Conservation (phyloP, 73 alveolate genomes). For the Blepharisma japonicum region DNA sequence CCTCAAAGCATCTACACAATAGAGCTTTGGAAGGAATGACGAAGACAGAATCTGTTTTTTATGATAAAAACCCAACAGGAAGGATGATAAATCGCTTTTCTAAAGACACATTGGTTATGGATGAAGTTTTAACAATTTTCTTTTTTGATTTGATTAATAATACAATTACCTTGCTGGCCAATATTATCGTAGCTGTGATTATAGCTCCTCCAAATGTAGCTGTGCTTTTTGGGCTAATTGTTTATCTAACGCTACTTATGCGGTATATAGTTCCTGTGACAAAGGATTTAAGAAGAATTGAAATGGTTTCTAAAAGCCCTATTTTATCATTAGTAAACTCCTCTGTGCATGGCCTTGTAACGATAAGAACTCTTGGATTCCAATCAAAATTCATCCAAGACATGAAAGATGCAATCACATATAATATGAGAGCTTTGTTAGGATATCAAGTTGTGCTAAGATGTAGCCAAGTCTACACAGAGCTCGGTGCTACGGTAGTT, state of each 20-base stretch:
- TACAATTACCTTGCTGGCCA: too few species aligned
- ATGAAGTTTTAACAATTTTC: neutral
- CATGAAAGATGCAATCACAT: neutral
- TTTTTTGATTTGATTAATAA: neutral
- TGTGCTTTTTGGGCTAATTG: too few species aligned
- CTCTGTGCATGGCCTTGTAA: neutral
- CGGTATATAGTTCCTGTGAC: neutral
- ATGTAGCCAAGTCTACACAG: neutral
- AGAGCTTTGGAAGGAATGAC: neutral
- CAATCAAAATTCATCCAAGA: neutral
- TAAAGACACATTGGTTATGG: neutral
- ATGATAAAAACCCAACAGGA: slow-evolving; percentile 55
- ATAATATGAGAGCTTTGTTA: neutral
- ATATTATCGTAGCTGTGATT: too few species aligned
- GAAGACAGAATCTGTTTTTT: slow-evolving; percentile 10
- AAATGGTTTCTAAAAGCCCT: slow-evolving; percentile 13
- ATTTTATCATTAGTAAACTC: slow-evolving; percentile 6
- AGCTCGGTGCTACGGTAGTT: neutral
- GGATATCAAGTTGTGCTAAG: slow-evolving; percentile 2
- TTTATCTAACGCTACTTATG: too few species aligned
- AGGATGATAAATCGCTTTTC: slow-evolving; percentile 55
- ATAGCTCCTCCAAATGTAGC: too few species aligned
- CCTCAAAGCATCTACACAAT: neutral
- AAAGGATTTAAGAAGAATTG: neutral
- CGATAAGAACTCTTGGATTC: neutral